These are phyloP conservation scores for Suillus americanus DNA, from an alignment of 768 basidiomycete species.

Conservation along the genomic window DNA sequence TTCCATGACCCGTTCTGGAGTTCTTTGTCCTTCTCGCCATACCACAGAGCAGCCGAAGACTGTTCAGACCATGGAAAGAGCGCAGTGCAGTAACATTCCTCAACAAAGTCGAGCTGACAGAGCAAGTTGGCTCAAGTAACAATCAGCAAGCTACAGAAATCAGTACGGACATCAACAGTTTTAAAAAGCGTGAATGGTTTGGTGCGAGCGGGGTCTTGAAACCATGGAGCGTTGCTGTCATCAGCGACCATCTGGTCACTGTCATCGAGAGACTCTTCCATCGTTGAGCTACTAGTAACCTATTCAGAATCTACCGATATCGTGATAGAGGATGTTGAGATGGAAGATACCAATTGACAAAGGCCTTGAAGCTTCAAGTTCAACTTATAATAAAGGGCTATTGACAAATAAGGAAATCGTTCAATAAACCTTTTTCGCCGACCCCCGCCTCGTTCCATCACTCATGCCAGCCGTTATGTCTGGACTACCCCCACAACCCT, in stretches of 20 bases:
- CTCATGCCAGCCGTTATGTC: conserved; percentile 19
- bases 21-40: conserved; percentile 32
- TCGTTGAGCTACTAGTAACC: not conserved
- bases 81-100: conserved; percentile 36
- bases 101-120: conserved; percentile 33
- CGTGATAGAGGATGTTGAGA: not conserved
- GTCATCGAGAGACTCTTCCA: not conserved
- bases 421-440: conserved; percentile 8
- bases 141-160: conserved; percentile 4
- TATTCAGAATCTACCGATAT: not conserved
- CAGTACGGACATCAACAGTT: conserved; percentile 43
- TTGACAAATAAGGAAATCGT: conserved; percentile 24
- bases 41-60: conserved; percentile 41
- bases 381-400: not conserved
- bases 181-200: conserved; percentile 43
- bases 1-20: conserved; percentile 40
- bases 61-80: conserved; percentile 43
- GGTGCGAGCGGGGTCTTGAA: conserved; percentile 24
- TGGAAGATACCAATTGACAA: not conserved
- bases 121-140: conserved; percentile 13
- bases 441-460: not conserved
- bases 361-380: not conserved
- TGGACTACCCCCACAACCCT: conserved; percentile 15
- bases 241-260: not conserved
- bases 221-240: conserved; percentile 2